Conservation (phyloP, 768 basidiomycete genomes). For the Hericium coralloides region DNA sequence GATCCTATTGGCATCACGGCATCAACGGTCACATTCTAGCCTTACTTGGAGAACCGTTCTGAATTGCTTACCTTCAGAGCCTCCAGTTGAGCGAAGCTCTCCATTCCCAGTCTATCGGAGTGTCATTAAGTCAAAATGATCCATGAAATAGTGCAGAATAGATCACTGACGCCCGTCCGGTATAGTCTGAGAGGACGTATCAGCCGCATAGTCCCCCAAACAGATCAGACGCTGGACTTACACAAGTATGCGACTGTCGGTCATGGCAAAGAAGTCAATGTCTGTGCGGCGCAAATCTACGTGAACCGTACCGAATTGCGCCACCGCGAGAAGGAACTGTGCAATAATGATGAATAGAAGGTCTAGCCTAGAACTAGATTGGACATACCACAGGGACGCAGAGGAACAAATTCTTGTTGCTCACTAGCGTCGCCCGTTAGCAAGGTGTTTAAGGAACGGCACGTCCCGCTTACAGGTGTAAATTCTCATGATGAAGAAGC, state of each 20-base stretch:
- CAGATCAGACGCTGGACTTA: neutral
- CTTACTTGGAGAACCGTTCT: too few relatives aligned
- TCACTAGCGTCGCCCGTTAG: constrained; percentile 28
- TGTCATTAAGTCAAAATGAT: neutral
- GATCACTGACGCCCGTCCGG: neutral
- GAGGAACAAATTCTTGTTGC: constrained; percentile 36
- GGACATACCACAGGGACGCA: constrained; percentile 33
- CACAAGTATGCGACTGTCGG: constrained; percentile 30
- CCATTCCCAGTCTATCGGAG: neutral
- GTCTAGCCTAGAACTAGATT: neutral
- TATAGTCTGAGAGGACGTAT: neutral
- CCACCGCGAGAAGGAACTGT: constrained; percentile 35
- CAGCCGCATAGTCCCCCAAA: neutral
- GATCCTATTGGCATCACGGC: constrained; percentile 26
- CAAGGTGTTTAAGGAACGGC: neutral
- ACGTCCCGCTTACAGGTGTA: constrained; percentile 10
- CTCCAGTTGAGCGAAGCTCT: neutral
- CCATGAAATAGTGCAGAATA: too few relatives aligned
- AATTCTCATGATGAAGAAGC: constrained; percentile 15
- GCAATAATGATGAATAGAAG: too few relatives aligned
- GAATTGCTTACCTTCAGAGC: neutral
- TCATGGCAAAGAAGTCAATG: constrained; percentile 21
- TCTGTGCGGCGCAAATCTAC: neutral
- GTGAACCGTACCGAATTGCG: constrained; percentile 36
- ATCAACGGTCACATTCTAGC: neutral